phyloP scores from a whole-genome alignment of 2,329 filamentous ascomycete genomes.

The Pyrenochaeta sp. region DNA sequence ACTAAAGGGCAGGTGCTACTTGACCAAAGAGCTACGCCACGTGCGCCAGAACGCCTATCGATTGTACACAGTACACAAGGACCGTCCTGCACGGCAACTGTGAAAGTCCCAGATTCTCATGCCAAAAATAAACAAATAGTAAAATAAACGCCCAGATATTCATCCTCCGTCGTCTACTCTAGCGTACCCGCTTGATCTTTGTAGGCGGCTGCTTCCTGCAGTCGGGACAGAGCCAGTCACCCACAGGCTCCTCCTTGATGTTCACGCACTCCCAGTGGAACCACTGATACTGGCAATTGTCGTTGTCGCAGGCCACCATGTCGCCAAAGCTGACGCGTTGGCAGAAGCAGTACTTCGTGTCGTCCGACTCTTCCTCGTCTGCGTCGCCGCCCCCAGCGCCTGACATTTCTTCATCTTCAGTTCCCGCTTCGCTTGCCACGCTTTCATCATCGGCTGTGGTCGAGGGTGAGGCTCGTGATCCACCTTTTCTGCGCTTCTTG shows the following conservation, averaged over 20 bases:
- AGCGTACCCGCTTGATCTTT: constrained; percentile 53
- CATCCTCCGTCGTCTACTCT: constrained; percentile 4
- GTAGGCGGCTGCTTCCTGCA: constrained; percentile 49
- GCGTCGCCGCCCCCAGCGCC: constrained; percentile 49
- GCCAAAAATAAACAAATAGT: constrained; percentile 1
- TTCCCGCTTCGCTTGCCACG: constrained; percentile 56
- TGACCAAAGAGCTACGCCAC: constrained; percentile 10
- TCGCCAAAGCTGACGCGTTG: constrained; percentile 85
- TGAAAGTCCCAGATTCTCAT: not conserved
- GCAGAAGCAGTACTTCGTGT: constrained; percentile 81
- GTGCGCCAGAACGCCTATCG: constrained; percentile 12
- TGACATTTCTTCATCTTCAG: constrained; percentile 62
- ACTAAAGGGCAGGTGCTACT: constrained; percentile 8
- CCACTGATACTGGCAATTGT: constrained; percentile 83
- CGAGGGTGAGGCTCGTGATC: constrained; percentile 51
- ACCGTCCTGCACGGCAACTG: too few species aligned
- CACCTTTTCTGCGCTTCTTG: constrained; percentile 49
- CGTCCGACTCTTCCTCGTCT: constrained; percentile 75
- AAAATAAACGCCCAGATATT: not conserved
- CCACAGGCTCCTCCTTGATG: constrained; percentile 59
- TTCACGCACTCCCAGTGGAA: constrained; percentile 77
- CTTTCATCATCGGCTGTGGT: constrained; percentile 62
- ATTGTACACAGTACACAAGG: constrained; percentile 1
- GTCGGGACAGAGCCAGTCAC: constrained; percentile 61
- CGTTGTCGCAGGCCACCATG: constrained; percentile 90